Evolutionary conservation across 192 early-diverging fungal genomes (phyloP), one percentile per base, ranked within the genome.

Genomic region (Backusella macrospora): DNA sequence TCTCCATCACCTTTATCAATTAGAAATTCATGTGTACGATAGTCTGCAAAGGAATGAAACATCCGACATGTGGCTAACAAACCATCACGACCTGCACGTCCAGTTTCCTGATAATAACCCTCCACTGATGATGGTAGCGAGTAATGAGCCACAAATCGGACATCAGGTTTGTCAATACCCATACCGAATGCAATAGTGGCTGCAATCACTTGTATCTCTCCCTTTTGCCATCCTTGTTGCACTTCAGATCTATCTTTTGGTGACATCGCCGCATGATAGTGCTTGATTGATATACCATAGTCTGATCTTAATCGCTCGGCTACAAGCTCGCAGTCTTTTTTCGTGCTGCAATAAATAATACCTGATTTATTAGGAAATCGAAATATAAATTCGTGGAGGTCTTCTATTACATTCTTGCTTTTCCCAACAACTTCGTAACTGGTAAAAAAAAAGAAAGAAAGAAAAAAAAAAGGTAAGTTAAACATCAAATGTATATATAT

Each of bases 161-260:
- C 96, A 71, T 98, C 94, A 5, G 93, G 79, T 82, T 99, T 98
- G 83, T 99, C 96, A 55, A 98, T 96, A 9, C 96, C 97, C 96
- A 99, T 96, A 9, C 98, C 96, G 84, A 99, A 99, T 0, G 98
- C 98, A 23, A 98, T 86, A 0, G 98, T 99, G 0, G 96, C 98
- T 1, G 96, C 93, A 78, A 99, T 96, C 39, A 99, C 88, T 55
- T 93, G 82, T 1, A 92, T 71, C 18, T 81, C 72, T 45, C 91
- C 92, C 8, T 65, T 74, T 69, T 92, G 93, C 98, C 98, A 99
- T 26, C 87, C 88, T 62, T 87, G 76, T 80, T 99, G 98, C 16
- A 95, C 88, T 2, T 84, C 77, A 26, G 81, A 65, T 12, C 95
- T 86, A 48, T 98, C 95, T 52, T 87, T 87, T 72, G 93, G 88